These are phyloP conservation scores for Cordyceps tenuipes DNA, from an alignment of 2,329 filamentous ascomycete species.

Conservation along the genomic window DNA sequence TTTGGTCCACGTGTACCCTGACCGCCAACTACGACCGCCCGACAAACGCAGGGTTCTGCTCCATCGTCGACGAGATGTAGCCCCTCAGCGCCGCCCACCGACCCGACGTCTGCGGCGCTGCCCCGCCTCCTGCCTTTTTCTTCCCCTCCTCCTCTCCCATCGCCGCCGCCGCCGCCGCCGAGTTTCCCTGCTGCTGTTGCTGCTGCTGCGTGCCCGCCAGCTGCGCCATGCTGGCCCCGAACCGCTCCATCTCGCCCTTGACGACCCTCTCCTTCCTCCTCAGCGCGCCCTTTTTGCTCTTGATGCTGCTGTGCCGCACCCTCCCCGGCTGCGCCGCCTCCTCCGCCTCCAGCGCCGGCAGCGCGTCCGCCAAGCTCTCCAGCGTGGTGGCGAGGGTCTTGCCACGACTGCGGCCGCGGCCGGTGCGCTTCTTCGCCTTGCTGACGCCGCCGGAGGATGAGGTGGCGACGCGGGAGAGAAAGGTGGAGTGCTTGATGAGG, in stretches of 20 bases:
- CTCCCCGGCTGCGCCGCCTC: conserved; percentile 43
- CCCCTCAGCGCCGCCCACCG: conserved; percentile 75
- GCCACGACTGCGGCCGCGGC: conserved; percentile 43
- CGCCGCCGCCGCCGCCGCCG: not conserved
- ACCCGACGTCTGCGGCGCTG: conserved; percentile 26
- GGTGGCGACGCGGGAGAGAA: conserved; percentile 64
- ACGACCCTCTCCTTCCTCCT: conserved; percentile 78
- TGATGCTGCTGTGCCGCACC: conserved; percentile 66
- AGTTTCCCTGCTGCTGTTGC: not conserved
- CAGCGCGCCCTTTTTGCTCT: conserved; percentile 66
- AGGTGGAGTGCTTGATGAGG: conserved; percentile 68
- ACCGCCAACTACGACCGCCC: not conserved
- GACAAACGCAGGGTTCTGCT: conserved; percentile 71
- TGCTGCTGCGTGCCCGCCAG: conserved; percentile 40
- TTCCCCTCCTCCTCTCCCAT: conserved; percentile 2
- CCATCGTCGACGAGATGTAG: conserved; percentile 82
- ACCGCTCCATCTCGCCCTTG: conserved; percentile 71
- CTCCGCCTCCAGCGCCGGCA: conserved; percentile 53
- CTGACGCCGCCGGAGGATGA: not conserved
- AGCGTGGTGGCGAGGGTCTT: conserved; percentile 75
- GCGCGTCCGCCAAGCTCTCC: conserved; percentile 67
- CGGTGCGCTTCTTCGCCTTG: conserved; percentile 22
- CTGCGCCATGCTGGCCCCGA: conserved; percentile 73
- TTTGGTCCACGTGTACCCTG: not conserved
- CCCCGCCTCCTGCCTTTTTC: not conserved